phyloP scores from a whole-genome alignment of 2,329 filamentous ascomycete species.

The Colletotrichum higginsianum region DNA sequence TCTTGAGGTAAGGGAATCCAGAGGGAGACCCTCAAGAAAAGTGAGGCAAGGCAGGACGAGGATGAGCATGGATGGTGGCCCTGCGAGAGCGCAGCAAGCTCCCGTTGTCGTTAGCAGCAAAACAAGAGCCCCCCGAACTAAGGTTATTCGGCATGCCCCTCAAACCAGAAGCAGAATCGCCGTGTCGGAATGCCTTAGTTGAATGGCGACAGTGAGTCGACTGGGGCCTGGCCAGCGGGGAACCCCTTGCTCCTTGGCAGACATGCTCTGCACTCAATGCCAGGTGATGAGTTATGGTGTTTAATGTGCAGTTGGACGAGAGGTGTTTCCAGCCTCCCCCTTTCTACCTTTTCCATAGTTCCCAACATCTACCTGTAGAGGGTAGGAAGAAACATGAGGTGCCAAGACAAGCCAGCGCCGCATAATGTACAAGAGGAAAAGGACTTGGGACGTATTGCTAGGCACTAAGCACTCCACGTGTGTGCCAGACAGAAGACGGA shows the following conservation, averaged over 20 bases:
- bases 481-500: background rate
- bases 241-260: background rate
- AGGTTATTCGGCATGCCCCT: constrained; percentile 31
- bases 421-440: background rate
- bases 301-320: background rate
- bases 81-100: constrained; percentile 16
- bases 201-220: constrained; percentile 26
- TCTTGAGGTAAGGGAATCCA: background rate
- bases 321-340: background rate
- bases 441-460: background rate
- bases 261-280: no score
- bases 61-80: constrained; percentile 7
- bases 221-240: constrained; percentile 14
- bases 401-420: constrained; percentile 22
- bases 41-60: constrained; percentile 12
- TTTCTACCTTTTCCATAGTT: background rate
- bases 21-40: background rate
- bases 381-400: constrained; percentile 7
- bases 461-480: background rate
- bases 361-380: background rate
- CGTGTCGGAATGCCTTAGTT: constrained; percentile 35
- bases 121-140: constrained; percentile 20
- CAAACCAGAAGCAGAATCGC: constrained; percentile 20
- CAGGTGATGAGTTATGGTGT: background rate
- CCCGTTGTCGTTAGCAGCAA: constrained; percentile 26